Base-by-base conservation (phyloP, 805 yeast species). In the Diddensiella santjacobensis region DNA sequence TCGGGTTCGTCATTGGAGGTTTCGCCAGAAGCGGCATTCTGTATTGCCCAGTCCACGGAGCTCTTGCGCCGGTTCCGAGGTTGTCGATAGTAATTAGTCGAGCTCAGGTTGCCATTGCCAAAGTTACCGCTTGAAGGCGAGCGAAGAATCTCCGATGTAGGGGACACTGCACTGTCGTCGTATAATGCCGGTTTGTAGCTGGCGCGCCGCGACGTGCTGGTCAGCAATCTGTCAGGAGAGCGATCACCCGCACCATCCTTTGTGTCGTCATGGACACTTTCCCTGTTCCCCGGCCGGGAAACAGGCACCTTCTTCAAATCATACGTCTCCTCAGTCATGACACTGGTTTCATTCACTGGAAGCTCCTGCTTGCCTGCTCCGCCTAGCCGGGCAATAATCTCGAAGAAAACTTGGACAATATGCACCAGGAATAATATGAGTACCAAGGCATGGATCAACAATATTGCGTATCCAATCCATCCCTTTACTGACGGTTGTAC, bases 391-490 rank as follows among this genome's bases (percentile, higher is more conserved):
- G 48, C 52, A 8, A 56, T n/a, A 15, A 56, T 50, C 49, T 64
- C 67, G 36, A 64, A 46, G n/a, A 62, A 36, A 17, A 57, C 56
- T 47, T 58, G 60, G 2, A 57, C 22, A 6, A 58, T 54, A 30
- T 63, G 66, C 3, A 56, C 48, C n/a, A 60, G 35, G 42, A 59
- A 64, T 17, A 56, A 45, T n/a, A 64, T 24, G 15, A 64, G 22
- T 13, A 62, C 60, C n/a, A 61, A 42, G 6, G 55, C 60, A 38
- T 64, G 66, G 22, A 64, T 45, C n/a, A 62, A 29, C 19, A 65
- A 59, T 24, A 65, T 59, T 10, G 47, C 58, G 49, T 66, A 65
- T 4, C 58, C 66, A 17, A 65, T 15, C 70, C 70, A 62, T 6
- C 63, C 65, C 31, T 52, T 47, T 22, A 52, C 52, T 3, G 56